Evolutionary conservation across 176 grass and related monocot genomes (phyloP), one percentile per base, ranked within the genome.

Genomic region (Oryza meridionalis): DNA sequence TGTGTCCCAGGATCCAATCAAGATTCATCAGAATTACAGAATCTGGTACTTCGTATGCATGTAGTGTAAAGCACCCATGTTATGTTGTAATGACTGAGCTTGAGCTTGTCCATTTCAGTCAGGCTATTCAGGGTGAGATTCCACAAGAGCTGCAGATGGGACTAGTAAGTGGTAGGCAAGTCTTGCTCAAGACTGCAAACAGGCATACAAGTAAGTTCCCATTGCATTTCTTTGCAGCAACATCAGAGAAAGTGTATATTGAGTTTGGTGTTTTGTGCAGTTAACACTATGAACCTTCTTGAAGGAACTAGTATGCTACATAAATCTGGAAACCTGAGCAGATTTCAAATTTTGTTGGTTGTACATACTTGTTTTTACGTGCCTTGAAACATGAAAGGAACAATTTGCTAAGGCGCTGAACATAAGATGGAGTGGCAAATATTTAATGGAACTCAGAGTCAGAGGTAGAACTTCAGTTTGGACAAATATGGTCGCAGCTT

Each of bases 71-170:
- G 62, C 67, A 9, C 7, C 25, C 32, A 24, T 68, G 46, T n/a
- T 74, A 63, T 75, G 77, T 38, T 21, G 17, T 51, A 64, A 77
- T 26, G 31, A 17, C 67, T 86, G 33, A 44, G 75, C 45, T 89
- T 85, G 44, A 37, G 25, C 75, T 21, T 68, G 14, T 29, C 15
- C 63, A 25, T 67, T 90, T 51, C 73, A 35, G 25, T 14, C 67
- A 86, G 37, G 79, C 1, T 79, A 47, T 73, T 42, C 11, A 37
- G 9, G 11, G 12, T 67, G 59, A 38, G n/a, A 27, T 46, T 77
- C 67, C 59, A 78, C 45, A 45, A 65, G 33, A 35, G 38, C 67
- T 85, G 26, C 7, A 67, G 15, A 44, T 67, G 32, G 31, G 4
- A 85, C 13, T 72, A 62, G 72, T 51, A 44, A 75, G 8, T 86